Evolutionary conservation across 1,284 basidiomycete genomes (phyloP).

Genomic region (Amylostereum areolatum): DNA sequence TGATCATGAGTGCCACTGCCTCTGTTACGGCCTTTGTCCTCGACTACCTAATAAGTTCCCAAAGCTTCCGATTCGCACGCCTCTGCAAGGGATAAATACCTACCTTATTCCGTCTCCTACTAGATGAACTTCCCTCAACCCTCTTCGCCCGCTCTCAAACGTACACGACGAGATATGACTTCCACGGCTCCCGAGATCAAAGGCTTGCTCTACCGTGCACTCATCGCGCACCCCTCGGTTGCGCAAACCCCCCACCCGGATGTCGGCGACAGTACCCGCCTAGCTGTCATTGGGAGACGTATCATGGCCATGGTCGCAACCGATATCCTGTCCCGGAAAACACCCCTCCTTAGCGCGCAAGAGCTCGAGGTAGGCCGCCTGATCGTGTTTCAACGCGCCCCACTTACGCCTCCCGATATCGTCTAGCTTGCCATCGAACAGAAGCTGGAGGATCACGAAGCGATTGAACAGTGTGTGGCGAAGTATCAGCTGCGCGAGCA

Average conservation of each 20-base stretch:
- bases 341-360: constrained; percentile 42
- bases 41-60: too few species aligned
- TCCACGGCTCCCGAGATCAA: constrained; percentile 36
- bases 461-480: constrained; percentile 49
- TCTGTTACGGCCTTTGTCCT: too few species aligned
- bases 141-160: constrained; percentile 17
- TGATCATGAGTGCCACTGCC: too few species aligned
- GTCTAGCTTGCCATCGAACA: constrained; percentile 29
- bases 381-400: neutral
- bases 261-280: constrained; percentile 53
- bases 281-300: constrained; percentile 47
- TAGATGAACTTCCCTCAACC: neutral
- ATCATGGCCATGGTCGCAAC: constrained; percentile 48
- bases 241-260: constrained; percentile 37
- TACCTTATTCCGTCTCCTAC: neutral
- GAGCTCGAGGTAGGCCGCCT: constrained; percentile 42
- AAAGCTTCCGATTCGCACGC: too few species aligned
- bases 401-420: neutral
- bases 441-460: constrained; percentile 36
- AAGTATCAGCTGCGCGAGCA: constrained; percentile 53
- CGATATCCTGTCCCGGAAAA: constrained; percentile 42
- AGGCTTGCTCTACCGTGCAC: constrained; percentile 53
- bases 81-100: too few species aligned
- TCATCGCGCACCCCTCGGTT: constrained; percentile 63
- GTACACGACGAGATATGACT: constrained; percentile 21